Base-by-base conservation (phyloP, 2,329 filamentous ascomycete genomes). In the Claviceps fusiformis region DNA sequence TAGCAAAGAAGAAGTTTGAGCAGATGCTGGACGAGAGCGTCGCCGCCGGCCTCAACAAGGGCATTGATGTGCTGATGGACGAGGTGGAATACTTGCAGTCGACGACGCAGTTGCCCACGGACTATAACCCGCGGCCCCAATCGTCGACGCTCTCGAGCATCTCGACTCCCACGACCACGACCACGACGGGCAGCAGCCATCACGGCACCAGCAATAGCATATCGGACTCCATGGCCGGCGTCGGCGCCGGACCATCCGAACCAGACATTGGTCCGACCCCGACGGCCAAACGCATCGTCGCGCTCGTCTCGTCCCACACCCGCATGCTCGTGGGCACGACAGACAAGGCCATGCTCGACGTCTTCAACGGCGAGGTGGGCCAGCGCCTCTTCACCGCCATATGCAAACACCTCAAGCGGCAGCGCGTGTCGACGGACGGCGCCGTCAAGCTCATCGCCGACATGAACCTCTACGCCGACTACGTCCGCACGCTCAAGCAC, bases 1-100 rank as follows among this genome's bases (percentile, higher is more conserved):
- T 96, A 62, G 91, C 93, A 60, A 98, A 98, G 80, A 97, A 96
- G 74, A 90, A 89, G 61, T 98, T 97, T 64, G 93, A 98, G 75
- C 91, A 96, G 67, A 95, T 96, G 87, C 83, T 98, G 1, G 93
- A 98, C 65, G 93, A 97, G 71, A 88, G 89, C 57, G 93, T 98
- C 8, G 93, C 93, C 4, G 90, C 92, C 9, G 95, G 95, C 1
- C 75, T 98, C 59, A 96, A 96, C 70, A 96, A 95, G 73, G 93
- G 93, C 60, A 97, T 98, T 59, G 92, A 98, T 65, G 93, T 96
- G 56, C 80, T 98, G 47, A 97, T 98, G 87, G 90, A 95, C 63
- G 93, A 98, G 72, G 91, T 97, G 33, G 93, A 98, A 68, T 96
- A 95, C 66, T 80, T 98, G 41, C 90, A 90, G 63, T 90, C 88